Conservation (phyloP, 2,329 filamentous ascomycete genomes). For the Intubia oerlemansii region DNA sequence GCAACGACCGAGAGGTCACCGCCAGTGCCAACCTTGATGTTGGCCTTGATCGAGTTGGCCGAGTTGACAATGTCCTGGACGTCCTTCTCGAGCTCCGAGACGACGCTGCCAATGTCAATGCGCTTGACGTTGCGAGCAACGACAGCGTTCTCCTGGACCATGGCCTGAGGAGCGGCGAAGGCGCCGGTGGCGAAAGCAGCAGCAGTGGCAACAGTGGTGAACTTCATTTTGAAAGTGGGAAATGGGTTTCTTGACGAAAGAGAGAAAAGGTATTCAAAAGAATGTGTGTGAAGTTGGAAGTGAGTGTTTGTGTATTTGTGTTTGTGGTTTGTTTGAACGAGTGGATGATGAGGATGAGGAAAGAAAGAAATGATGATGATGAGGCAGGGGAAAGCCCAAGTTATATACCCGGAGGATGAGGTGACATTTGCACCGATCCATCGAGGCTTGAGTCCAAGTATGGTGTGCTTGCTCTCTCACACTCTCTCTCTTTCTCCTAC, state of each 20-base stretch:
- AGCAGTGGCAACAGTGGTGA: slow-evolving; percentile 4
- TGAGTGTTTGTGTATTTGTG: no score
- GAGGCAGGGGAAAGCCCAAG: background rate
- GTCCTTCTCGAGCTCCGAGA: background rate
- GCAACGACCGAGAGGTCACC: background rate
- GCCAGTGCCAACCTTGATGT: background rate
- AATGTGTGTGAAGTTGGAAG: no score
- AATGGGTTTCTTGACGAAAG: no score
- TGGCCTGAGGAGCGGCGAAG: slow-evolving; percentile 4
- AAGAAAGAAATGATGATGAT: background rate
- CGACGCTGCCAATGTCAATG: background rate
- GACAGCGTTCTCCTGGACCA: background rate
- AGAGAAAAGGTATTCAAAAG: no score
- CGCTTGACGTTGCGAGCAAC: no score
- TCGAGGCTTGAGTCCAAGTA: no score
- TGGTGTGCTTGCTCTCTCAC: no score
- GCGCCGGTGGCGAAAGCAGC: slow-evolving; percentile 3
- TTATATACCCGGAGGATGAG: slow-evolving; percentile 4
- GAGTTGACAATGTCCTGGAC: background rate
- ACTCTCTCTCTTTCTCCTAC: no score
- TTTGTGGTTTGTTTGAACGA: no score
- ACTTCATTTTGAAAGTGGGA: slow-evolving; percentile 6
- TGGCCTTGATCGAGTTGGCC: background rate
- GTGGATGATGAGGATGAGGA: no score
- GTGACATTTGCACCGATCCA: no score